Conservation (phyloP, 192 early-diverging fungal genomes). For the Backusella macrospora region DNA sequence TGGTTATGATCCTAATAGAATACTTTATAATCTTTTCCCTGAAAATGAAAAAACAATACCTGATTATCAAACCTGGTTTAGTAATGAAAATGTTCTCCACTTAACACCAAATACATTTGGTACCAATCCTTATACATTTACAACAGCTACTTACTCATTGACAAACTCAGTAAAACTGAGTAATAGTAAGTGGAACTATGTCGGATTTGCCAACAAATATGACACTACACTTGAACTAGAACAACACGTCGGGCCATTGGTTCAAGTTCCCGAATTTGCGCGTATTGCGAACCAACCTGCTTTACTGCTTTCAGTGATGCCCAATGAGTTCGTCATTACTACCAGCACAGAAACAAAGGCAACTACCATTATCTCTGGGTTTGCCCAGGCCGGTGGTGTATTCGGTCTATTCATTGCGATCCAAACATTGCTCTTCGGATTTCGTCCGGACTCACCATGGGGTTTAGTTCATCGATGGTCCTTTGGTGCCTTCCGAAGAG, state of each 20-base stretch:
- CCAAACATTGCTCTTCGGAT: constrained; percentile 19
- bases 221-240: neutral
- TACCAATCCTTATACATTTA: neutral
- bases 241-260: neutral
- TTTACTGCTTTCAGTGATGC: neutral
- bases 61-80: too few species aligned
- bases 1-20: constrained; percentile 4
- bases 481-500: neutral
- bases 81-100: too few species aligned
- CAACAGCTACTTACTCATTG: neutral
- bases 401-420: constrained; percentile 12
- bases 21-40: neutral
- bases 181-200: constrained; percentile 11
- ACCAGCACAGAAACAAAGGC: neutral
- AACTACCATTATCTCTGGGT: neutral
- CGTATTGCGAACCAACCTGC: too few species aligned
- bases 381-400: constrained; percentile 18
- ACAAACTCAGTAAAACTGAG: neutral
- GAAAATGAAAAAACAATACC: neutral
- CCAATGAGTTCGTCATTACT: neutral
- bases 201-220: constrained; percentile 1
- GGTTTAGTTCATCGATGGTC: constrained; percentile 19
- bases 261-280: neutral
- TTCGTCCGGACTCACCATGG: constrained; percentile 25
- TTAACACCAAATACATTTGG: neutral